A percentile compares a stretch with the other conserved stretches of the same genome.
Evolutionary conservation across 306 rosid species (phyloP).

Genomic region (Dryas alaskensis): DNA sequence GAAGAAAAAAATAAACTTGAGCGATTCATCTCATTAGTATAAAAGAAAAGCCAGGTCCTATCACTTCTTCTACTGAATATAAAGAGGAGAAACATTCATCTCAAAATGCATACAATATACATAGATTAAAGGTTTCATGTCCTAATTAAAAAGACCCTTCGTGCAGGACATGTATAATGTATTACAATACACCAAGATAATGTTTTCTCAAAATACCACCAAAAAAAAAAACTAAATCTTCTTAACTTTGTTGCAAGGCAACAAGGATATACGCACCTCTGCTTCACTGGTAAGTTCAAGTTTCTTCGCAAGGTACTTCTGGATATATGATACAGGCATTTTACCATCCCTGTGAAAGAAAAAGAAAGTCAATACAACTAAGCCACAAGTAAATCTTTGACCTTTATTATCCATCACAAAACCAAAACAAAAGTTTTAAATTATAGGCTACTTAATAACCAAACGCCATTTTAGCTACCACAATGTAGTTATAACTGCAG

Average conservation of each 20-base stretch:
- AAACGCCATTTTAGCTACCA: background rate
- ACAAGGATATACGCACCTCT: slow-evolving; percentile 54
- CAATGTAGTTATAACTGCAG: background rate
- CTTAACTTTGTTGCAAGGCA: slow-evolving; percentile 21
- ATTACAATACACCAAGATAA: too few relatives aligned
- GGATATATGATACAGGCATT: slow-evolving; percentile 81
- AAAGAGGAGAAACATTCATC: slow-evolving; percentile 12
- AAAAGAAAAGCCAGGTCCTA: background rate
- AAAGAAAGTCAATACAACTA: slow-evolving; percentile 11
- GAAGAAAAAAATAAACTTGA: slow-evolving; percentile 4
- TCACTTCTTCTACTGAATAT: background rate
- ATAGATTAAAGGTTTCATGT: background rate
- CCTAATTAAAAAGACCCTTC: too few relatives aligned
- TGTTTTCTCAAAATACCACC: too few relatives aligned
- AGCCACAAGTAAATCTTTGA: background rate
- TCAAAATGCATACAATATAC: background rate
- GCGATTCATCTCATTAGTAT: too few relatives aligned
- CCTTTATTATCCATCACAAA: background rate
- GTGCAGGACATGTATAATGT: too few relatives aligned
- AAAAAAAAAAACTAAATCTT: background rate
- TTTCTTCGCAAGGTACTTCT: slow-evolving; percentile 82
- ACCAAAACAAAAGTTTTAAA: background rate
- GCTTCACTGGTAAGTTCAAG: slow-evolving; percentile 79
- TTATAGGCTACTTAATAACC: background rate
- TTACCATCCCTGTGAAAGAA: slow-evolving; percentile 68